Percentiles rank a stretch among this genome's conserved stretches.
phyloP scores from a whole-genome alignment of 2,329 filamentous ascomycete species.

The Pseudopyrenochaeta lycopersici region DNA sequence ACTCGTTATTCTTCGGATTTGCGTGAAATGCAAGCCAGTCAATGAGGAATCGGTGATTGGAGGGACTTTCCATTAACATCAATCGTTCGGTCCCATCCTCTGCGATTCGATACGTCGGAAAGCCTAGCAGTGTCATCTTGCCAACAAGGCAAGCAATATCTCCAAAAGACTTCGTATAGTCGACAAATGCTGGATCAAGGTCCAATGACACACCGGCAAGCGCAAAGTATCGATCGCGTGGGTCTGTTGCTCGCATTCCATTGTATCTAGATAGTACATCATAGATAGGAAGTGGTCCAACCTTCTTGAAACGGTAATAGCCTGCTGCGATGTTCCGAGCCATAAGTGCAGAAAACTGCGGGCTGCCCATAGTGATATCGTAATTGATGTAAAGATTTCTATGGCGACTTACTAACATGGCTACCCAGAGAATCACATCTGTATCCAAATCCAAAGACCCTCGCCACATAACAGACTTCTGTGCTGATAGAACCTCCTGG shows the following conservation, averaged over 20 bases:
- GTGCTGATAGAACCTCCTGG: constrained; percentile 10
- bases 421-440: constrained; percentile 7
- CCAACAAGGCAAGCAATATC: constrained; percentile 9
- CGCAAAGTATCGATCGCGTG: constrained; percentile 19
- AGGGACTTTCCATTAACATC: neutral
- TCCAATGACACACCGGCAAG: constrained; percentile 11
- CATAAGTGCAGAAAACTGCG: constrained; percentile 7
- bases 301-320: constrained; percentile 9
- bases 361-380: too few relatives aligned
- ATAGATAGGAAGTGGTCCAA: constrained; percentile 12
- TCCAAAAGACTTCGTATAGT: constrained; percentile 4
- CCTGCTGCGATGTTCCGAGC: constrained; percentile 3
- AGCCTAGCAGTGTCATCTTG: constrained; percentile 8
- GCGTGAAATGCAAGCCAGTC: constrained; percentile 2
- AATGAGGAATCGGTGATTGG: constrained; percentile 2
- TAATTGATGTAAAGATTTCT: constrained; percentile 8
- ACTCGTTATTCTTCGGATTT: neutral
- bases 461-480: constrained; percentile 10
- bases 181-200: constrained; percentile 1
- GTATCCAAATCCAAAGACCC: constrained; percentile 7
- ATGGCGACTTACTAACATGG: constrained; percentile 11
- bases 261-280: constrained; percentile 2
- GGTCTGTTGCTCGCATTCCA: constrained; percentile 15
- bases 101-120: neutral
- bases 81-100: neutral